Base-by-base conservation (phyloP, 2,329 filamentous ascomycete genomes). In the Orbilia ellipsospora region DNA sequence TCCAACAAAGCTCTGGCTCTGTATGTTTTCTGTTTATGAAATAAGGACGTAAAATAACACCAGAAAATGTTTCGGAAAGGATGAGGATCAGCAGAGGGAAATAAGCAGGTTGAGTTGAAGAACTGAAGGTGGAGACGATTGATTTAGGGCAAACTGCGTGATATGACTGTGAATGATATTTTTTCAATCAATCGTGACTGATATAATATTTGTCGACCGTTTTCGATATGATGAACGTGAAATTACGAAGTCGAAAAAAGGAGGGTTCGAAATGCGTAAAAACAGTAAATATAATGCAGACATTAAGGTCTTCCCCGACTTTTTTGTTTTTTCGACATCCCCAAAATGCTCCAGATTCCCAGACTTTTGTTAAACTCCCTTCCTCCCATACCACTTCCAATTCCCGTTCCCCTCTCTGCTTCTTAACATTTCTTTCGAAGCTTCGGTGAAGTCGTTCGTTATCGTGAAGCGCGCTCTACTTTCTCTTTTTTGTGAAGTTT, bases 1-100 rank as follows among this genome's bases (percentile, higher is more conserved):
- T 36, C 28, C 31, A 36, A 36, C 5, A 36, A 6, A 36, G 31
- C 31, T 18, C 18, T 18, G 16, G 12, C 18, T 52, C 16, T 69
- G 28, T 59, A 57, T 16, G 50, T 44, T 55, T 36, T 28, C n/a
- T 18, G 40, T 12, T 15, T 48, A 48, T 15, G 16, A n/a, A 7
- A 65, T 63, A 60, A 23, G 55, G 42, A 50, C 50, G 55, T 40
- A 51, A 18, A 2, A 65, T 72, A 73, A 73, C 68, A 66, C 68
- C 68, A 26, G 56, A 56, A 73, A 73, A 65, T 73, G 61, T 65
- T 13, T 28, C 51, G 31, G 45, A 31, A 26, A 28, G 18, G 16
- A 18, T 12, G 36, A 16, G 16, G 28, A 52, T 20, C 13, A 48
- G 60, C 28, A 31, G 40, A 23, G 44, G 31, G 55, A 40, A 42